Base-by-base conservation (phyloP, 371 early-diverging fungal genomes). In the Choanephora cucurbitarum region DNA sequence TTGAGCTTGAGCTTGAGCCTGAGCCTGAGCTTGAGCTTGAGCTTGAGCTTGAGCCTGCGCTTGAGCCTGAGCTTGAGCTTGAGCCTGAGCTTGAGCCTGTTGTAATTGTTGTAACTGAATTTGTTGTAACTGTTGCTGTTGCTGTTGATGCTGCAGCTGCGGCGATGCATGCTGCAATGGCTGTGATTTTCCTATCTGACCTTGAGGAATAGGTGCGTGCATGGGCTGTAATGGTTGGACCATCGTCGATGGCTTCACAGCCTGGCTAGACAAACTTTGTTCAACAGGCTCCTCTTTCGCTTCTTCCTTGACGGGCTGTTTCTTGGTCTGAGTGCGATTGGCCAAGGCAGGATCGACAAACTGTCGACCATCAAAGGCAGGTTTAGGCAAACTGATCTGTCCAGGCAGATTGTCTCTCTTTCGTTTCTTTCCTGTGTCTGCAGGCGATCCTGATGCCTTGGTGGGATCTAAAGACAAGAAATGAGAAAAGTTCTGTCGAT, bases 401-500 rank as follows among this genome's bases (percentile, higher is more conserved):
- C 68, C 66, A 32, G 75, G 72, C 7, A 73, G 51, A 49, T 73
- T 77, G 1, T 77, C 77, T 55, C 77, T 63, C 41, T 73, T 77
- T 49, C 73, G 46, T 43, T 69, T 69, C 34, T 72, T 73, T 37
- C 44, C 55, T 0, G 58, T 18, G 47, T 69, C 73, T 6, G 52
- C 59, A n/a, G 77, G 69, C 50, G 73, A 70, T 23, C 39, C 57
- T 19, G 43, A 43, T 1, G 55, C 13, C 5, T 43, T 24, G 9
- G 42, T 42, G 9, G 18, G n/a, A 5, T 31, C 8, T 33, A n/a
- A n/a, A n/a, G n/a, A n/a, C n/a, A n/a, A n/a, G n/a, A n/a, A n/a
- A n/a, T n/a, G n/a, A n/a, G n/a, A n/a, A n/a, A n/a, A n/a, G n/a
- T n/a, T n/a, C n/a, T n/a, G n/a, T n/a, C n/a, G n/a, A n/a, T n/a